Evolutionary conservation across 208 protist species (phyloP), one percentile per base, ranked within the genome.

Genomic region (Trypanosoma caninum): DNA sequence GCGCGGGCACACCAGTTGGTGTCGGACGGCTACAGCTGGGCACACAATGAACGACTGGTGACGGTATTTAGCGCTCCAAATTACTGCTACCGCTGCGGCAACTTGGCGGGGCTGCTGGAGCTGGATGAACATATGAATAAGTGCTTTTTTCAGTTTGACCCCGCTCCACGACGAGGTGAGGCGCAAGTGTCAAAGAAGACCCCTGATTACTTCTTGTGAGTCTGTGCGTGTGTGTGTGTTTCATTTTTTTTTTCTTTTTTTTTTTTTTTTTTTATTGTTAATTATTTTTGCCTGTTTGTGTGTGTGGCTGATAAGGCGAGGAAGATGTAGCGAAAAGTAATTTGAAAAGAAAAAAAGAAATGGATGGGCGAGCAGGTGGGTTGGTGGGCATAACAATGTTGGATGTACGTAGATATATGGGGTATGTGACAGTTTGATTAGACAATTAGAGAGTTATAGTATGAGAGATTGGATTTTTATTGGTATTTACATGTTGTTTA

Each of bases 31-130:
- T 99, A 99, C 84, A 98, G 98, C 53, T 99, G 97, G 97, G 91
- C 82, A 30, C 98, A 99, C 64, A 91, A 98, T 62, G 82, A 98
- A 23, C 94, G 98, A 61, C 89, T 99, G 0, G 97, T 99, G 16
- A 99, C 99, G 13, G 96, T 99, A 60, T 99, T 99, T 80, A 95
- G 80, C 33, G 98, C 98, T 0, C 98, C 98, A 8, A 99, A 99
- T 81, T 99, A 99, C 75, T 99, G 98, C 85, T 99, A 99, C 73
- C 87, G 97, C 57, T 99, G 98, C 69, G 97, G 97, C 30, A 99
- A 98, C 72, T 70, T 97, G 23, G 97, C 95, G 0, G 94, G 93
- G 4, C 92, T 99, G 35, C 88, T 99, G 75, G 98, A 99, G 74
- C 71, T 99, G 27, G 98, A 99, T 74, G 98, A 99, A 74, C 89